These are phyloP conservation scores for Candida tammaniensis DNA, from an alignment of 805 yeast species.

Conservation along the genomic window DNA sequence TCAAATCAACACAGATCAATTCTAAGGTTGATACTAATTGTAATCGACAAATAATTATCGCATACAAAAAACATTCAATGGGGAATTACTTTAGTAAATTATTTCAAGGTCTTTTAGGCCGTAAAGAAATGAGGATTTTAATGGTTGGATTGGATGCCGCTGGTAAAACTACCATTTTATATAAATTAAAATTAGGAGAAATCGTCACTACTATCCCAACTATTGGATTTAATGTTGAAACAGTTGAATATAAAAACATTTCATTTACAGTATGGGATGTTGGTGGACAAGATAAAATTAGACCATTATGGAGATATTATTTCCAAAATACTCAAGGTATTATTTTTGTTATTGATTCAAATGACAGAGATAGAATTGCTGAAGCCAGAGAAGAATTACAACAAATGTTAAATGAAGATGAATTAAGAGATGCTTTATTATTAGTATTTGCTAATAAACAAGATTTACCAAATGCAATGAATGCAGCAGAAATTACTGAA, in stretches of 20 bases:
- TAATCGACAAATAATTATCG: too few species aligned
- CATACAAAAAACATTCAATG: slow-evolving; percentile 23
- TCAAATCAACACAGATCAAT: too few species aligned
- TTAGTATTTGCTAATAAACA: slow-evolving; percentile 43
- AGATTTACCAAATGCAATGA: slow-evolving; percentile 45
- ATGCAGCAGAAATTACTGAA: slow-evolving; percentile 43
- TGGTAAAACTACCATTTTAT: slow-evolving; percentile 42
- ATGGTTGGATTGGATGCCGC: slow-evolving; percentile 46
- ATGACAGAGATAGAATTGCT: slow-evolving; percentile 42
- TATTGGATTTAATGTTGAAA: slow-evolving; percentile 43
- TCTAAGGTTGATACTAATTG: too few species aligned
- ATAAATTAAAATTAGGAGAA: slow-evolving; percentile 42
- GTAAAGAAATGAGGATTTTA: slow-evolving; percentile 43
- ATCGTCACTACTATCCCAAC: slow-evolving; percentile 44
- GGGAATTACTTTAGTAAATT: slow-evolving; percentile 40
- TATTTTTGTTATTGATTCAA: slow-evolving; percentile 41
- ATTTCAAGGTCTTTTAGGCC: slow-evolving; percentile 40
- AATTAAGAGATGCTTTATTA: slow-evolving; percentile 40
- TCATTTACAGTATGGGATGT: slow-evolving; percentile 45
- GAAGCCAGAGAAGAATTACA: slow-evolving; percentile 44
- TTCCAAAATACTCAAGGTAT: slow-evolving; percentile 44
- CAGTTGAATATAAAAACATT: slow-evolving; percentile 43
- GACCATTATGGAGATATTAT: slow-evolving; percentile 45
- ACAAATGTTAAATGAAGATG: slow-evolving; percentile 44
- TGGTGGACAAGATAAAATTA: slow-evolving; percentile 44